These are phyloP conservation scores for Hymenoscyphus albidus DNA, from an alignment of 2,329 filamentous ascomycete species.

Conservation along the genomic window DNA sequence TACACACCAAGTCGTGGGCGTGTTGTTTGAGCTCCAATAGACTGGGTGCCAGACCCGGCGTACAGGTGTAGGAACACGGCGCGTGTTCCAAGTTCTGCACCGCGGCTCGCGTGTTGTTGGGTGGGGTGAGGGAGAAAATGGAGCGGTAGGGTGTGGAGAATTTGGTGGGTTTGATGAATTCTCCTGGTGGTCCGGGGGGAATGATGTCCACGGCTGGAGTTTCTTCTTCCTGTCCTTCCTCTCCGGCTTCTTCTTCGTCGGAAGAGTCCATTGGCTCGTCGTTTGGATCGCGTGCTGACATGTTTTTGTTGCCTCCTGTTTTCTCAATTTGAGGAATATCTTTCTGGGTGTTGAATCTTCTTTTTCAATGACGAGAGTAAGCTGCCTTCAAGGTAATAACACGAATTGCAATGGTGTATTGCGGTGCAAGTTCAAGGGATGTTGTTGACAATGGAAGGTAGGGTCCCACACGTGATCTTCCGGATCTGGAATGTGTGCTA, in stretches of 20 bases:
- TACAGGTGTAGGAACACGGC: constrained; percentile 57
- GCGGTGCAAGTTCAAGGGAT: not conserved
- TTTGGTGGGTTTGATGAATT: not conserved
- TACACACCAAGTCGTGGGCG: constrained; percentile 51
- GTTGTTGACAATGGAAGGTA: not conserved
- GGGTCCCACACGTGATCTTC: not conserved
- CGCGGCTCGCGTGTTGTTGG: not conserved
- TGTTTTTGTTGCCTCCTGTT: too few relatives aligned
- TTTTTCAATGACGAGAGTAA: too few relatives aligned
- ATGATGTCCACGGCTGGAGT: not conserved
- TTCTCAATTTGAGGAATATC: too few relatives aligned
- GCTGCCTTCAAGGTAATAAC: not conserved
- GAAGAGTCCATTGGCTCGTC: too few relatives aligned
- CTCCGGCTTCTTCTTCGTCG: not conserved
- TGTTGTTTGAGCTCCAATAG: constrained; percentile 57
- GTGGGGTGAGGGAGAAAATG: constrained; percentile 15
- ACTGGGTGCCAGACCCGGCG: constrained; percentile 47
- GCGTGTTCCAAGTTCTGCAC: constrained; percentile 41
- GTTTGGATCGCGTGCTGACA: too few relatives aligned
- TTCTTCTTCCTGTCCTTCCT: not conserved
- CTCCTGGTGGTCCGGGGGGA: too few relatives aligned
- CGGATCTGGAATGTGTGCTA: not conserved
- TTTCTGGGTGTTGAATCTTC: too few relatives aligned
- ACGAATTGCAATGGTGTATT: not conserved
- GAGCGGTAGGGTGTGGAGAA: constrained; percentile 20